These are phyloP conservation scores for Solanum lycopersicoides DNA, from an alignment of 257 asterid species.

Conservation along the genomic window DNA sequence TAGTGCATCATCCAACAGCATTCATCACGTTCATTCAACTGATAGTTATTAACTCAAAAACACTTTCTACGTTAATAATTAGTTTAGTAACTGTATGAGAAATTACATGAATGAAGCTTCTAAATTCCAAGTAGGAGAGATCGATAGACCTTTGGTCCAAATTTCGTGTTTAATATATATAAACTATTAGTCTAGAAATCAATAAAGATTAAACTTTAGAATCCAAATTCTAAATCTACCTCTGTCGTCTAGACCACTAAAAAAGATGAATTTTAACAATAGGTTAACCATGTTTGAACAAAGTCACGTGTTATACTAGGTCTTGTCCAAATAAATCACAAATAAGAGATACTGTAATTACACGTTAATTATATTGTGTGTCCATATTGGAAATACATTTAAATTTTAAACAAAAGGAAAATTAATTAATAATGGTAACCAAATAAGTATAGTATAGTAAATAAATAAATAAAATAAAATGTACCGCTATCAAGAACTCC, in stretches of 20 bases:
- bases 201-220: neutral
- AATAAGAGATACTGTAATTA: neutral
- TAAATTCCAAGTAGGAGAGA: neutral
- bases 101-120: neutral
- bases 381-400: neutral
- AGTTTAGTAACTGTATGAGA: neutral
- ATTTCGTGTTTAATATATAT: neutral
- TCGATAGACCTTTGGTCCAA: neutral
- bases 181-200: neutral
- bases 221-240: neutral
- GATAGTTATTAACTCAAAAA: neutral
- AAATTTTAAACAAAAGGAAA: neutral
- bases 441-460: neutral
- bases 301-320: neutral
- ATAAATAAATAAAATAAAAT: neutral
- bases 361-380: neutral
- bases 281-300: neutral
- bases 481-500: constrained; percentile 80
- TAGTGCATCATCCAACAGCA: neutral
- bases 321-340: neutral
- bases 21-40: neutral
- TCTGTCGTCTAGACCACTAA: no score
- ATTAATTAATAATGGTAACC: neutral
- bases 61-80: neutral
- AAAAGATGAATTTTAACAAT: neutral